These are phyloP conservation scores for Bertia moriformis DNA, from an alignment of 2,329 filamentous ascomycete species.

Conservation along the genomic window DNA sequence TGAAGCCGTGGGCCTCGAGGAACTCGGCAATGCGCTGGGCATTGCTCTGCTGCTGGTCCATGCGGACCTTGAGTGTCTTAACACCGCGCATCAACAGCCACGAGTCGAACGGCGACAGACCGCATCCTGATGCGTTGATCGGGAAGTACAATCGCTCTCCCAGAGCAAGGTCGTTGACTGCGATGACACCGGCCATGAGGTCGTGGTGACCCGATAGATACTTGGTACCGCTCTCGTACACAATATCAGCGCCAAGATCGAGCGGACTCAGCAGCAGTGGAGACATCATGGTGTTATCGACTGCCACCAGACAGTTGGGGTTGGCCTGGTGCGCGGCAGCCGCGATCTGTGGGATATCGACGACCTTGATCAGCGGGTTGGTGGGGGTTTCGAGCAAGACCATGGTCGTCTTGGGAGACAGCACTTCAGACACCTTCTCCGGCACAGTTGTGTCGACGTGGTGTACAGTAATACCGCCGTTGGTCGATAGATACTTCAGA, in stretches of 20 bases:
- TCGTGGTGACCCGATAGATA: constrained; percentile 97
- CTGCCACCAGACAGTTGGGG: constrained; percentile 66
- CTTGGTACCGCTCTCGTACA: constrained; percentile 96
- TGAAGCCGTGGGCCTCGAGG: constrained; percentile 80
- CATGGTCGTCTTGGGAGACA: constrained; percentile 79
- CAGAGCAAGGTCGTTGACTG: constrained; percentile 67
- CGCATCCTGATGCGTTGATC: constrained; percentile 92
- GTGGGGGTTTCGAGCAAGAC: constrained; percentile 92
- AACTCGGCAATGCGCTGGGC: constrained; percentile 84
- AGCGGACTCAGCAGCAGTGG: constrained; percentile 87
- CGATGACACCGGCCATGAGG: constrained; percentile 95
- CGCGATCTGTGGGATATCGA: constrained; percentile 75
- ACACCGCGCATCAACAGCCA: constrained; percentile 90
- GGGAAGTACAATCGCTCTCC: constrained; percentile 90
- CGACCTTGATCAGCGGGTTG: constrained; percentile 95
- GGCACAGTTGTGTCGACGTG: constrained; percentile 86
- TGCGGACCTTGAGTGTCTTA: constrained; percentile 91
- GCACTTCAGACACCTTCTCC: constrained; percentile 50
- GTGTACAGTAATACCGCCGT: constrained; percentile 84
- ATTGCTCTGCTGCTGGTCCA: constrained; percentile 95
- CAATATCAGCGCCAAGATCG: constrained; percentile 85
- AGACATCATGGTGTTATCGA: constrained; percentile 98
- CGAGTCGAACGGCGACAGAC: constrained; percentile 84
- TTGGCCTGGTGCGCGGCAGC: constrained; percentile 64
- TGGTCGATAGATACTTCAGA: constrained; percentile 76